A percentile compares a stretch with the other conserved stretches of the same genome.
Evolutionary conservation across 495 filamentous ascomycete species (phyloP).

Genomic region (Penicillium antarcticum): DNA sequence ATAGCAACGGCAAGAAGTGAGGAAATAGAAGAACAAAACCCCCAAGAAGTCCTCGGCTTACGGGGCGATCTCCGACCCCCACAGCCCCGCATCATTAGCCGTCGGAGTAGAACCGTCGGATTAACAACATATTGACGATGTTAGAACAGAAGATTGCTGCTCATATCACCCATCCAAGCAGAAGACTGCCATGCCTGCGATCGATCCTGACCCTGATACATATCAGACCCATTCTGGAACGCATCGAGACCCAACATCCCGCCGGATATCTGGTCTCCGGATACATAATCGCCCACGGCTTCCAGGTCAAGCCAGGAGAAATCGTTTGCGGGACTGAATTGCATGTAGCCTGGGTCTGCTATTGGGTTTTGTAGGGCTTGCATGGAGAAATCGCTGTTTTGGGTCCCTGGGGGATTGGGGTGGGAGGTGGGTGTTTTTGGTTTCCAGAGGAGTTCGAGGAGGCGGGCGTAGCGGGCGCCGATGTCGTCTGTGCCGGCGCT

Average conservation of each 20-base stretch:
- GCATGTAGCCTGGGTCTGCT: conserved; percentile 35
- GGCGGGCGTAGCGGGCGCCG: conserved; percentile 51
- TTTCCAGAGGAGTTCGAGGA: conserved; percentile 53
- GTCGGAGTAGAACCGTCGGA: conserved; percentile 1
- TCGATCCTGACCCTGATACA: conserved; percentile 33
- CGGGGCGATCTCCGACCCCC: conserved; percentile 24
- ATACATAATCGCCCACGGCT: conserved; percentile 55
- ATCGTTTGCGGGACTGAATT: conserved; percentile 50
- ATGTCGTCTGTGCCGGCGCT: conserved; percentile 52
- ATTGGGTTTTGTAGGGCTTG: conserved; percentile 29
- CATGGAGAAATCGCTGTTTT: conserved; percentile 29
- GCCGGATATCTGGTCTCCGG: conserved; percentile 40
- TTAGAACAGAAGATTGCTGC: conserved; percentile 42
- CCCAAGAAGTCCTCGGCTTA: conserved; percentile 21
- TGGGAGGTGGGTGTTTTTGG: conserved; percentile 21
- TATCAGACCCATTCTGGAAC: conserved; percentile 31
- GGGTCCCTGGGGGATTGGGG: conserved; percentile 25
- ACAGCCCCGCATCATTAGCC: conserved; percentile 25
- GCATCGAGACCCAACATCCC: conserved; percentile 37
- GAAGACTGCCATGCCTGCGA: conserved; percentile 40
- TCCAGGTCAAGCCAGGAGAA: conserved; percentile 58
- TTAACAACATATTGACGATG: too few species aligned
- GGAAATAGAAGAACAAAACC: not conserved
- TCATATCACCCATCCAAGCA: conserved; percentile 43
- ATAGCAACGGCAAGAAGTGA: not conserved